A percentile compares a stretch with the other conserved stretches of the same genome.
Conservation (phyloP, 176 grass and related monocot species). For the Triticum urartu region DNA sequence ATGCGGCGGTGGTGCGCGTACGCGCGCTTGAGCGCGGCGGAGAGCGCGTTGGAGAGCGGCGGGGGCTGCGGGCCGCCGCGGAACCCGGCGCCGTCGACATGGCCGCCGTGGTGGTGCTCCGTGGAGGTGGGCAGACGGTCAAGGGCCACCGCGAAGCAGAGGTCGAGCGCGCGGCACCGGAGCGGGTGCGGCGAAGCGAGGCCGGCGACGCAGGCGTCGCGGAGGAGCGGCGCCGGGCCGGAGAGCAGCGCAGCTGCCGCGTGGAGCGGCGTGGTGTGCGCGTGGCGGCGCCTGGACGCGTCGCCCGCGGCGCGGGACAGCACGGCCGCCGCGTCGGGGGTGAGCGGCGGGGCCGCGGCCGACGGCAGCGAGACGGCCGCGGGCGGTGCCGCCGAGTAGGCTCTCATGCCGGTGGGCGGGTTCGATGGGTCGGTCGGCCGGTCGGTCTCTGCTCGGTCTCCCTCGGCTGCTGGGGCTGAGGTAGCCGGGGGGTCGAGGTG, state of each 20-base stretch:
- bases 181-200: slow-evolving; percentile 51
- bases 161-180: slow-evolving; percentile 78
- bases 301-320: slow-evolving; percentile 54
- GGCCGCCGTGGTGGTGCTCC: slow-evolving; percentile 6
- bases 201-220: slow-evolving; percentile 52
- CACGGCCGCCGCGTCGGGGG: slow-evolving; percentile 59
- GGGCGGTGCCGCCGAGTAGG: slow-evolving; percentile 31
- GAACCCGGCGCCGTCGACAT: not conserved
- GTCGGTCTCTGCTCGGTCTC: not conserved
- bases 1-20: slow-evolving; percentile 85
- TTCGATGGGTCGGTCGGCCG: not conserved
- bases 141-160: slow-evolving; percentile 83
- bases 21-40: slow-evolving; percentile 81
- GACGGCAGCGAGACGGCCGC: slow-evolving; percentile 42
- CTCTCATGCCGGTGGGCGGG: slow-evolving; percentile 36
- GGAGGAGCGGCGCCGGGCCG: slow-evolving; percentile 58
- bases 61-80: slow-evolving; percentile 16
- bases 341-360: slow-evolving; percentile 54
- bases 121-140: slow-evolving; percentile 70
- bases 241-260: slow-evolving; percentile 66
- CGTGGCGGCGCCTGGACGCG: slow-evolving; percentile 62
- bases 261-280: slow-evolving; percentile 80
- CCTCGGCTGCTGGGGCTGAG: not conserved
- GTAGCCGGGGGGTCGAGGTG: slow-evolving; percentile 6
- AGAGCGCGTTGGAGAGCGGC: slow-evolving; percentile 74